Evolutionary conservation across 371 early-diverging fungal genomes (phyloP), one percentile per base, ranked within the genome.

Genomic region (Zopfochytrium polystomum): DNA sequence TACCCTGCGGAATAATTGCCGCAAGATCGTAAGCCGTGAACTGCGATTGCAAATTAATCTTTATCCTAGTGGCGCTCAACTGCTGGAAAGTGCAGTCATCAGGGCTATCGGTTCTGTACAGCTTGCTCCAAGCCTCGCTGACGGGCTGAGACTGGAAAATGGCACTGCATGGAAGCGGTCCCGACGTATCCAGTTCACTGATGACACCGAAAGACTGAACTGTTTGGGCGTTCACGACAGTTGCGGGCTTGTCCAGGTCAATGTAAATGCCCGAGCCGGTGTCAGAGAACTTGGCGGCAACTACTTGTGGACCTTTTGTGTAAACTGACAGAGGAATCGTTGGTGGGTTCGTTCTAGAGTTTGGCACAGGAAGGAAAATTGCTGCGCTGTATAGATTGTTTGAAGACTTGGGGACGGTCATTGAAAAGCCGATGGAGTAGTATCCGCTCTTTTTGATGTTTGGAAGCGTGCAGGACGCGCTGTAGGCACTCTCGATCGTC

Each of bases 191-290:
- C 20, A 56, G 11, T n/a, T 26, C 15, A 31, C 20, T 13, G 38
- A 65, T 30, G 5, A 22, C 31, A 4, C 49, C 31, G 35, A 44
- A 25, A 15, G 20, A 48, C 42, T 20, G 29, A 30, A 30, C 52
- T 13, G 51, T 15, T 26, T 46, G 32, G n/a, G 23, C 42, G 53
- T 59, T 43, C 26, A 65, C 59, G 9, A 65, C 32, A n/a, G 45
- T 23, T 11, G 65, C 65, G 3, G 58, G 65, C 1, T 35, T 25
- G 54, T 59, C 60, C 25, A 65, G 25, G 20, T 38, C 49, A 27
- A 65, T 60, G 44, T 53, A 59, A 26, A 65, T 65, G 35, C 59
- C 48, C 9, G 58, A 53, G 20, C 65, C 65, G 18, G 53, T 33
- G 23, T 46, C 29, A 3, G 44, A n/a, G 49, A 65, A 65, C 27